These are phyloP conservation scores for Asterophora lycoperdoides DNA, from an alignment of 768 basidiomycete species.

Conservation along the genomic window DNA sequence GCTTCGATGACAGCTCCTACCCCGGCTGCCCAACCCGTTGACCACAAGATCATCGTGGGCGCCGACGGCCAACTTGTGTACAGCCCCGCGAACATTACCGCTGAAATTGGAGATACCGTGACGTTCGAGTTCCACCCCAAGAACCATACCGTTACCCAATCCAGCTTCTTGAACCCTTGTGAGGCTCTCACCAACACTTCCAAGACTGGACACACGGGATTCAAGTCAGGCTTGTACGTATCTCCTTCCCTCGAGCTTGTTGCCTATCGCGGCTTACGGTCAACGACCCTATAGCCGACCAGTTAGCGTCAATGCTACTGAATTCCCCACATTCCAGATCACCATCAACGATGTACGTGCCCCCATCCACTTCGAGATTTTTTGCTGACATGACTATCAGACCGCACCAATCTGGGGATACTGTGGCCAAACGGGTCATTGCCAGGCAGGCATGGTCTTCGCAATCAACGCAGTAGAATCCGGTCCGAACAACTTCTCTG, in stretches of 20 bases:
- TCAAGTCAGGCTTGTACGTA: slow-evolving; percentile 43
- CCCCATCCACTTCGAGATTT: neutral
- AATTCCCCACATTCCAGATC: slow-evolving; percentile 44
- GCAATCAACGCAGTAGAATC: slow-evolving; percentile 51
- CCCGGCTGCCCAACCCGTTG: slow-evolving; percentile 18
- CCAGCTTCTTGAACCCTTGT: slow-evolving; percentile 36
- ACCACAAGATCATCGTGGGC: too few relatives aligned
- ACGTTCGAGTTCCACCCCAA: slow-evolving; percentile 42
- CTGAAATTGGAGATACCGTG: slow-evolving; percentile 39
- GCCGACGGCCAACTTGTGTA: slow-evolving; percentile 31
- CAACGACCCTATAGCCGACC: slow-evolving; percentile 44
- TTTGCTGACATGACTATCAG: slow-evolving; percentile 15
- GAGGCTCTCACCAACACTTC: slow-evolving; percentile 17
- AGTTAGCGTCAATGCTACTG: slow-evolving; percentile 34
- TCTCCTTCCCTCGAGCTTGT: neutral
- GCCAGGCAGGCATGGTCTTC: slow-evolving; percentile 61
- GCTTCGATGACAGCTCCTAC: slow-evolving; percentile 8
- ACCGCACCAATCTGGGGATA: slow-evolving; percentile 56
- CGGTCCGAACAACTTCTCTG: slow-evolving; percentile 47
- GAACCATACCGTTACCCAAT: slow-evolving; percentile 46
- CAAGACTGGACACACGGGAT: slow-evolving; percentile 25
- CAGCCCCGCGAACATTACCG: slow-evolving; percentile 35
- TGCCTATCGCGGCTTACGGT: neutral
- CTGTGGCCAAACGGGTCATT: slow-evolving; percentile 52
- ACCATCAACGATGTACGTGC: slow-evolving; percentile 41